Conservation (phyloP, 2,329 filamentous ascomycete genomes). For the Delphinella strobiligena region DNA sequence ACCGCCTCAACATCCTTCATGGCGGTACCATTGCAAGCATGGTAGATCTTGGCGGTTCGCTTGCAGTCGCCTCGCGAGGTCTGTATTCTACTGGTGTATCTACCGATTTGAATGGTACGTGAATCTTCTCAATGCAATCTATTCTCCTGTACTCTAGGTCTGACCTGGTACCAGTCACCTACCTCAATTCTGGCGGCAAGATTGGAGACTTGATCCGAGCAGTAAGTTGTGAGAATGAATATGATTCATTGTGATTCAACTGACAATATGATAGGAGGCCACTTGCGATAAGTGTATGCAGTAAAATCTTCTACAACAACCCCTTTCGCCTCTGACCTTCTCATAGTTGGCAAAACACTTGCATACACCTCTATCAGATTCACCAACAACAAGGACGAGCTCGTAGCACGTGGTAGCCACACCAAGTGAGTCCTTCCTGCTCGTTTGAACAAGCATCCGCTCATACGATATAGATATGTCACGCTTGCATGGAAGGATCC, state of each 20-base stretch:
- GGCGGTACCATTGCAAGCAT: slow-evolving; percentile 70
- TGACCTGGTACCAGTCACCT: slow-evolving; percentile 38
- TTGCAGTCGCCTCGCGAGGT: slow-evolving; percentile 53
- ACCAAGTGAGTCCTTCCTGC: slow-evolving; percentile 41
- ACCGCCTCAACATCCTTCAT: slow-evolving; percentile 64
- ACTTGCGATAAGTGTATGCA: slow-evolving; percentile 51
- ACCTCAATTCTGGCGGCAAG: slow-evolving; percentile 50
- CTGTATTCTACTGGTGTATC: slow-evolving; percentile 55
- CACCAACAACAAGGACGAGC: slow-evolving; percentile 43
- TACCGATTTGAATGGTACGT: slow-evolving; percentile 49
- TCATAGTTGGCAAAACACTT: slow-evolving; percentile 50
- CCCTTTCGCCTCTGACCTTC: neutral
- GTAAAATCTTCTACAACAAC: no score
- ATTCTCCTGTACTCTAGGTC: neutral
- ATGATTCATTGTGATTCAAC: no score
- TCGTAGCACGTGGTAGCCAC: slow-evolving; percentile 54
- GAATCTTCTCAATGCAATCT: neutral
- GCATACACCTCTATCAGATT: slow-evolving; percentile 53
- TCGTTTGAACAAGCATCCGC: neutral
- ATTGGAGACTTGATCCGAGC: slow-evolving; percentile 48
- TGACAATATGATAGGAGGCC: slow-evolving; percentile 32
- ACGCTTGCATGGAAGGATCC: slow-evolving; percentile 50
- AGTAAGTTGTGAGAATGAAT: slow-evolving; percentile 19
- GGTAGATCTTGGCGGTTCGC: slow-evolving; percentile 54
- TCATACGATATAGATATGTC: slow-evolving; percentile 34